Base-by-base conservation (phyloP, 179 eudicot genomes). In the Gypsophila paniculata region DNA sequence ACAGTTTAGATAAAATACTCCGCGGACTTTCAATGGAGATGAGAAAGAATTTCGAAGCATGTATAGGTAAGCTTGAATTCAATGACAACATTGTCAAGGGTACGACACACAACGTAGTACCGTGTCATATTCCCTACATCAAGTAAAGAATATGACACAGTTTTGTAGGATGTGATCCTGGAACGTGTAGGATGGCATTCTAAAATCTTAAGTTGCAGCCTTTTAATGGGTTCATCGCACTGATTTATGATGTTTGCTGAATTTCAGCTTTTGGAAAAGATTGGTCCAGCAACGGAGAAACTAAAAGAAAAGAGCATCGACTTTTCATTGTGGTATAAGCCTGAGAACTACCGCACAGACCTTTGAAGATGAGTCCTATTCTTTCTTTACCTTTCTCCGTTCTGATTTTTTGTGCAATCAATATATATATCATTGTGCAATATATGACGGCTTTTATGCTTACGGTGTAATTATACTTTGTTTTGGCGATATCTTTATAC, bases 241-340 rank as follows among this genome's bases (percentile, higher is more conserved):
- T 61, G 55, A 22, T 76, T 6, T 46, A n/a, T 69, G 55, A 64
- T 80, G 23, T 52, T 70, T 64, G 48, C 64, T 52, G 39, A 59
- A 23, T 13, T 71, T 86, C 98, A 94, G 99, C 91, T 91, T 70
- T 76, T 94, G 79, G 91, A 91, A 81, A 89, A 71, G 68, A 91
- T 88, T 72, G 91, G 89, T 44, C 95, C 96, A 44, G 90, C 97
- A 72, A 94, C 99, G 23, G 97, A 91, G 85, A 81, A 65, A 42
- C 79, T 94, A 72, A 94, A 94, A 84, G 86, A 76, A 75, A 88
- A 91, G 64, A 96, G 89, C 51, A 87, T 91, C 22, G 95, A 94
- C 79, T 94, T 94, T 71, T 89, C 92, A 9, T 68, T 73, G 87
- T 90, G 99, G 99, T 94, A 34, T 78, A 91, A 91, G 78, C 99